Evolutionary conservation across 2,329 filamentous ascomycete species (phyloP), one percentile per base, ranked within the genome.

Genomic region (Alternaria atra): DNA sequence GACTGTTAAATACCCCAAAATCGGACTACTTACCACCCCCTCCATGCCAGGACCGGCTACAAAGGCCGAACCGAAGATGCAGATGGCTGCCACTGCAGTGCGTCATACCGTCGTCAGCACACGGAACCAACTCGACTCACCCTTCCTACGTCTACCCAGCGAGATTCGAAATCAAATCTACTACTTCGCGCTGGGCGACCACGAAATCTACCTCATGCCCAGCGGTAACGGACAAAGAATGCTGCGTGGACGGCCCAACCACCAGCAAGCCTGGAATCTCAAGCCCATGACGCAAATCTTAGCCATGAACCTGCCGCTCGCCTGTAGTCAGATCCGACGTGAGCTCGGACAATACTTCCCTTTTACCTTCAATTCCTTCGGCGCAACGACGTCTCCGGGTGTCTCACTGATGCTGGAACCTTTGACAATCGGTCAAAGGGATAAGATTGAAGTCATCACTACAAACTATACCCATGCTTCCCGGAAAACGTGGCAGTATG

Each of bases 131-230:
- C 27, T n/a, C 27, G 17, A 46, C 27, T 32, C 43, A 9, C n/a
- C 9, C 9, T 12, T 46, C 8, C n/a, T 46, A 2, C 43, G 43
- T 0, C 27, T 46, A 17, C 43, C 43, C n/a, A 12, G 25, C n/a
- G 43, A 46, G 43, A n/a, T 46, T 6, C 7, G 43, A 30, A 46
- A 46, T 15, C 43, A 32, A 27, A 46, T 46, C 27, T 46, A 46
- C 25, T 1, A 30, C 10, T 20, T 17, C 13, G 43, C 9, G 4
- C 17, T 46, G 8, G 27, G 43, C n/a, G 43, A 5, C n/a, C 25
- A 32, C 20, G 29, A 12, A 13, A 12, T 46, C 27, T 46, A 17
- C 17, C 1, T 37, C 35, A 37, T 17, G 6, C n/a, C 35, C 8
- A 37, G 0, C 17, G 6, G 3, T 5, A 9, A 20, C n/a, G 5